Conservation (phyloP, 2,329 filamentous ascomycete genomes). For the Colletotrichum liaoningense region DNA sequence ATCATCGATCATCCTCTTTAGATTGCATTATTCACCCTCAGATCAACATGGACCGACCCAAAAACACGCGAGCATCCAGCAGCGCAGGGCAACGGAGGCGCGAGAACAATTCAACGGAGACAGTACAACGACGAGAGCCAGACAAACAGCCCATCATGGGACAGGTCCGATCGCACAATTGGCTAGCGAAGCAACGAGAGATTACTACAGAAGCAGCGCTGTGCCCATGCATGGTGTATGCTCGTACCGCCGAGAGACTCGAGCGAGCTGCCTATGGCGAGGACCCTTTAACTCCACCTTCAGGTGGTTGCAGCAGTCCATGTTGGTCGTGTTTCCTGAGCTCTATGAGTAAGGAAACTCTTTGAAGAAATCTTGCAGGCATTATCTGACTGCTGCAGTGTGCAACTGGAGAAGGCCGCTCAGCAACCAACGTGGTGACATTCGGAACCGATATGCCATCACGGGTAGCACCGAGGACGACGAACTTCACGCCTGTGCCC, state of each 20-base stretch:
- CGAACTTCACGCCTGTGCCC: constrained; percentile 5
- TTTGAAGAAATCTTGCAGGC: neutral
- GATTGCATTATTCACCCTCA: neutral
- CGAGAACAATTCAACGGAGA: constrained; percentile 5
- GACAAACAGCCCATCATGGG: constrained; percentile 5
- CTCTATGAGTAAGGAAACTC: constrained; percentile 1
- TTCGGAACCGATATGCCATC: constrained; percentile 26
- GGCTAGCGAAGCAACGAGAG: constrained; percentile 8
- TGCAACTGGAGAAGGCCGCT: constrained; percentile 7
- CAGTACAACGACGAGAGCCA: neutral
- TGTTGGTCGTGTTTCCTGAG: constrained; percentile 16
- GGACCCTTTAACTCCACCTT: constrained; percentile 22
- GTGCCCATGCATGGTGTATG: constrained; percentile 20
- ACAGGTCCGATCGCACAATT: constrained; percentile 6
- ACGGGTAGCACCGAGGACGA: constrained; percentile 1
- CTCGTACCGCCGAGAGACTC: constrained; percentile 20
- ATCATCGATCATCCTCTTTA: neutral
- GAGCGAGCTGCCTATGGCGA: constrained; percentile 24
- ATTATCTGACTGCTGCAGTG: constrained; percentile 3
- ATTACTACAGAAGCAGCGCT: neutral
- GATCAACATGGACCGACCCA: neutral
- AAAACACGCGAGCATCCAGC: neutral
- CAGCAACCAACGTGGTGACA: constrained; percentile 11
- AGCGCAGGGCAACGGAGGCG: neutral
- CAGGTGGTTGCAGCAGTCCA: constrained; percentile 1